Conservation (phyloP, 2,329 filamentous ascomycete genomes). For the Leptographium wingfieldii region DNA sequence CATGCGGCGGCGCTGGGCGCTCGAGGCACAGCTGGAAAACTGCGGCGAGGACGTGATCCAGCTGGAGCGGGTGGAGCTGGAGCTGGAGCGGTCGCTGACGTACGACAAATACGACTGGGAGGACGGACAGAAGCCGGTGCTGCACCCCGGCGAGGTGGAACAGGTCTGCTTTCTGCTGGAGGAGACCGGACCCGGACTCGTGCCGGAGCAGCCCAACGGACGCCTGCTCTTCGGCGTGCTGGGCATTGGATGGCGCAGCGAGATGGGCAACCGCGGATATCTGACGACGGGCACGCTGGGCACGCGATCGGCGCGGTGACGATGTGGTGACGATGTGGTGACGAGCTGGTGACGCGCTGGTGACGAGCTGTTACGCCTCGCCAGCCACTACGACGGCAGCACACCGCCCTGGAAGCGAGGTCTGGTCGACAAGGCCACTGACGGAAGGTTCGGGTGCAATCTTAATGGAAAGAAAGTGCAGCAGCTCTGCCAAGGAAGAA, state of each 20-base stretch:
- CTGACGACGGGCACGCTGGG: constrained; percentile 76
- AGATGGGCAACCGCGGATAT: constrained; percentile 81
- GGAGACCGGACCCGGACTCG: constrained; percentile 23
- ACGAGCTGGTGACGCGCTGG: too few relatives aligned
- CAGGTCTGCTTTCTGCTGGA: constrained; percentile 53
- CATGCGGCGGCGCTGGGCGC: constrained; percentile 44
- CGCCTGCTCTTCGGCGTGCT: constrained; percentile 61
- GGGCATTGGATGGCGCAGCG: constrained; percentile 75
- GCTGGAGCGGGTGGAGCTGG: constrained; percentile 53
- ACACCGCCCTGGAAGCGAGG: too few relatives aligned
- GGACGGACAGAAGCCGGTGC: constrained; percentile 32
- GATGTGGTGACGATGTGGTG: neutral
- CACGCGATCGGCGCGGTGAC: constrained; percentile 23
- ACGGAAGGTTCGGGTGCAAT: too few relatives aligned
- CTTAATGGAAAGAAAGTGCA: too few relatives aligned
- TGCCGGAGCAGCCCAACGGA: constrained; percentile 22
- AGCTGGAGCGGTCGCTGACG: constrained; percentile 36
- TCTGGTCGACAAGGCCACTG: too few relatives aligned
- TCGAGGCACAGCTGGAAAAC: constrained; percentile 95
- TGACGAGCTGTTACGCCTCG: too few relatives aligned
- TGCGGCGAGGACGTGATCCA: constrained; percentile 73
- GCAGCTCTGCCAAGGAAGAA: too few relatives aligned
- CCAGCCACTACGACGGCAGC: too few relatives aligned
- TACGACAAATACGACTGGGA: constrained; percentile 47
- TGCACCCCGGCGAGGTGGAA: constrained; percentile 51